These are phyloP conservation scores for Begonia loranthoides DNA, from an alignment of 306 rosid genomes.

Conservation along the genomic window DNA sequence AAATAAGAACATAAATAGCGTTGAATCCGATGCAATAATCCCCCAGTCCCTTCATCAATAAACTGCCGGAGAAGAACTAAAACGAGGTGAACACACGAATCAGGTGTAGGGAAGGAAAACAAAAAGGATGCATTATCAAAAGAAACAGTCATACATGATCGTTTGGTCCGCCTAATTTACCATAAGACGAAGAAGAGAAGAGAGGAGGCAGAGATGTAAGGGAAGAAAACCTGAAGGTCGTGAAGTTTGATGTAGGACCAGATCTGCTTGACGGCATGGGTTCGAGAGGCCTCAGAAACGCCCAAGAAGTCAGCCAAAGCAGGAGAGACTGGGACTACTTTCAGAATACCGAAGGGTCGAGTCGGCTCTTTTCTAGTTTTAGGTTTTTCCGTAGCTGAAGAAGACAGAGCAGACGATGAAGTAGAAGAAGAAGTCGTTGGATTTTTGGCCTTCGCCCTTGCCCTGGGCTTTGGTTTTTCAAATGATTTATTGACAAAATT, in stretches of 20 bases:
- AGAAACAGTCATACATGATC: no score
- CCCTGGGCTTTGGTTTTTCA: constrained; percentile 8
- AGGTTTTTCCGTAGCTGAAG: background rate
- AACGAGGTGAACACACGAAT: no score
- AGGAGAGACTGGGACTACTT: constrained; percentile 19
- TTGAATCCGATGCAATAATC: no score
- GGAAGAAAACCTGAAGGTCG: constrained; percentile 22
- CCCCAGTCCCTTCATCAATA: no score
- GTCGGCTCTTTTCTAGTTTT: background rate
- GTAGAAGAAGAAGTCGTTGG: constrained; percentile 1
- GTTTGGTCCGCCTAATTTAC: no score
- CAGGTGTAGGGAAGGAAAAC: no score
- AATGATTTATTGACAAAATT: constrained; percentile 1
- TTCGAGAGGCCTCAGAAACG: constrained; percentile 22
- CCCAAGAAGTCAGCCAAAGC: constrained; percentile 25
- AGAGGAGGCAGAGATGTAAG: background rate
- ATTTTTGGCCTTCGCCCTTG: constrained; percentile 7
- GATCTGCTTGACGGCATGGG: constrained; percentile 30
- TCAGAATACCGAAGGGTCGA: constrained; percentile 16
- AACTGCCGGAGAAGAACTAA: no score
- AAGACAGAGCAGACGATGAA: background rate
- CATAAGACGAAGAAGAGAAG: background rate
- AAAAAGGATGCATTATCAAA: no score
- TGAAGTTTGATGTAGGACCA: constrained; percentile 38
- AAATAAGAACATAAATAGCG: no score